Evolutionary conservation across 805 yeast genomes (phyloP).

Genomic region (Diddensiella transvaalensis): DNA sequence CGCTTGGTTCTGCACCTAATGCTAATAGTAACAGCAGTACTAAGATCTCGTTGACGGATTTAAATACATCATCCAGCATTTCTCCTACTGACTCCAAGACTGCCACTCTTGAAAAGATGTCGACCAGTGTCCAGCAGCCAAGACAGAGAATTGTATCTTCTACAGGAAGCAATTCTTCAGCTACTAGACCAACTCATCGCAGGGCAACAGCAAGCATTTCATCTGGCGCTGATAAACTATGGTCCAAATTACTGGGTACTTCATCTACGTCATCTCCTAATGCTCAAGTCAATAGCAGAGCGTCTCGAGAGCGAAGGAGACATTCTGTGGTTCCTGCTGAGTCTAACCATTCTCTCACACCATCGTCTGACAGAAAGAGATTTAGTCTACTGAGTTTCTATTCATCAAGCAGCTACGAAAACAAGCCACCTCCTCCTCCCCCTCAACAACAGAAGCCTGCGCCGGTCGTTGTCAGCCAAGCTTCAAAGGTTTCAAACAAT

Average conservation of each 20-base stretch:
- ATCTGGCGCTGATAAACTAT: conserved; percentile 26
- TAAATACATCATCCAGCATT: neutral
- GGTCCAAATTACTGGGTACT: conserved; percentile 25
- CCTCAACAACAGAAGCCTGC: conserved; percentile 4
- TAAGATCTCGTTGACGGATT: neutral
- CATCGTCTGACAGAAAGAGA: conserved; percentile 20
- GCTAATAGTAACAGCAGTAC: neutral
- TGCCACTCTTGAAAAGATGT: neutral
- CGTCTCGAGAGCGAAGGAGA: conserved; percentile 14
- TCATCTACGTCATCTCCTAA: conserved; percentile 4
- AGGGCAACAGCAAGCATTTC: conserved; percentile 27
- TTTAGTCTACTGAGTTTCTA: conserved; percentile 23
- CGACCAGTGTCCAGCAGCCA: neutral
- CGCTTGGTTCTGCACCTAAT: neutral
- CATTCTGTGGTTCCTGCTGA: conserved; percentile 20
- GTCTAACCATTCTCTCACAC: conserved; percentile 1
- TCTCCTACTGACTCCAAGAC: neutral
- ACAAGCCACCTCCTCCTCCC: neutral
- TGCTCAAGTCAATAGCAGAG: no score
- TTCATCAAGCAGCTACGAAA: conserved; percentile 8
- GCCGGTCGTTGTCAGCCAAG: conserved; percentile 9
- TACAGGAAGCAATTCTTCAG: neutral
- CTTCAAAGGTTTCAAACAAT: conserved; percentile 5
- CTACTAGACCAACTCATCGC: conserved; percentile 15
- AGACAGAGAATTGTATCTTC: neutral